These are phyloP conservation scores for Fistulina hepatica DNA, from an alignment of 1,284 basidiomycete genomes.

Conservation along the genomic window DNA sequence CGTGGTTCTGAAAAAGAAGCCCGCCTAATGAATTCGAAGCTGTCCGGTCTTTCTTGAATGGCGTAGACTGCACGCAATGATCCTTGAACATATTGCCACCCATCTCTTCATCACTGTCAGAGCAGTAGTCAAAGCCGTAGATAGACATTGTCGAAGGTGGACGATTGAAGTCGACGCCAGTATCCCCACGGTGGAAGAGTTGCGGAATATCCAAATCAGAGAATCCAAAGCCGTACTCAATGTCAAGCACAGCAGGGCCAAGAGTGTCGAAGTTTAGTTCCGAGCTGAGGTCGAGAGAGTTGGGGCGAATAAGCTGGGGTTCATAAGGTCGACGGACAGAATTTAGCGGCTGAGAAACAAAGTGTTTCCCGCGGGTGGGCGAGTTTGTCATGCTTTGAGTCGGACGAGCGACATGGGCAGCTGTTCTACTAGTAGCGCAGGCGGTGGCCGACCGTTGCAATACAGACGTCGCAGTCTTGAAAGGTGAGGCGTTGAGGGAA, in stretches of 20 bases:
- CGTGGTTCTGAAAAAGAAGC: not conserved
- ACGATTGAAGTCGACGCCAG: constrained; percentile 30
- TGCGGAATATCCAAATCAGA: not conserved
- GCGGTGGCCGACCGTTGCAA: not conserved
- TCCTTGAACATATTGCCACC: constrained; percentile 14
- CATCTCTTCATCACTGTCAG: constrained; percentile 22
- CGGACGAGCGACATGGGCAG: constrained; percentile 9
- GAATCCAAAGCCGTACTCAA: constrained; percentile 2
- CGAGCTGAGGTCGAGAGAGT: constrained; percentile 8
- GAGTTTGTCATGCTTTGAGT: constrained; percentile 19
- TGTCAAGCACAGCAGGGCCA: constrained; percentile 6
- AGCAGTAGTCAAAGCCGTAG: constrained; percentile 19
- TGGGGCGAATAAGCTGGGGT: constrained; percentile 15
- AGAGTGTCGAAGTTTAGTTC: constrained; percentile 4
- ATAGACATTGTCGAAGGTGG: constrained; percentile 33
- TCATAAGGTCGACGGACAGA: constrained; percentile 23
- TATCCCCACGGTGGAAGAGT: constrained; percentile 3
- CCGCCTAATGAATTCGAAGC: not conserved
- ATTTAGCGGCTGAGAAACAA: constrained; percentile 10
- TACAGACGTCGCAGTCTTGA: constrained; percentile 6
- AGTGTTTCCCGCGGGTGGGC: constrained; percentile 9
- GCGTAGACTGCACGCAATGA: constrained; percentile 23
- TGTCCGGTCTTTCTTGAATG: constrained; percentile 11
- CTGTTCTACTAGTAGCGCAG: not conserved
- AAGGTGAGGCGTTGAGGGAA: constrained; percentile 33